Evolutionary conservation across 352 stramenopile species (phyloP), one percentile per base, ranked within the genome.

Genomic region (Globisporangium heterothallicum): DNA sequence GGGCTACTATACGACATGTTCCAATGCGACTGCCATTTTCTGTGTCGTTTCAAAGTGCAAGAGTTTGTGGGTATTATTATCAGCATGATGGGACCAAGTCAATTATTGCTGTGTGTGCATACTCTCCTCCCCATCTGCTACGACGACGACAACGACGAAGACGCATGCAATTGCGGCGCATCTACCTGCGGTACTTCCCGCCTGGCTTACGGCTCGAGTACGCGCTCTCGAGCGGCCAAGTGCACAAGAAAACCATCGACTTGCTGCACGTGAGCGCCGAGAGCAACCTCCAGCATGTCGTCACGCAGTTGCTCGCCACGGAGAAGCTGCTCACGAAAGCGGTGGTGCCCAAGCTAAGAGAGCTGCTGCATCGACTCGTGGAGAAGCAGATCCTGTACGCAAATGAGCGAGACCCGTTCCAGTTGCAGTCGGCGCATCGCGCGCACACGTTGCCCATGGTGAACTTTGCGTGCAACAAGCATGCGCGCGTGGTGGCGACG

Each of bases 131-230:
- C n/a, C n/a, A n/a, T n/a, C n/a, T n/a, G n/a, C n/a, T n/a, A n/a
- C n/a, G n/a, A n/a, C n/a, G n/a, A n/a, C n/a, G n/a, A 45, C 38
- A 25, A 44, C n/a, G n/a, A 2, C 40, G 12, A 4, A 12, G 12
- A 18, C 24, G 22, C 12, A 92, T 92, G 81, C 74, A 82, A 30
- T 68, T 92, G 26, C 59, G 62, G 6, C 70, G 79, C 25, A 68
- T 88, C 47, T 89, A 74, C 56, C 45, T 92, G 47, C 78, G 81
- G 48, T 86, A 89, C 65, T 92, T 78, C 45, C 78, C 80, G 26
- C 78, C 81, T 43, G 74, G 64, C 6, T 47, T 92, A 47, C 78
- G 78, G 5, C 71, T 92, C 43, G 66, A 86, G 59, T 89, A 79
- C 54, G 43, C 54, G 32, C 71, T 68, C 32, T 79, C 78, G 16